Evolutionary conservation across 176 grass and related monocot genomes (phyloP).

Genomic region (Eleusine indica): DNA sequence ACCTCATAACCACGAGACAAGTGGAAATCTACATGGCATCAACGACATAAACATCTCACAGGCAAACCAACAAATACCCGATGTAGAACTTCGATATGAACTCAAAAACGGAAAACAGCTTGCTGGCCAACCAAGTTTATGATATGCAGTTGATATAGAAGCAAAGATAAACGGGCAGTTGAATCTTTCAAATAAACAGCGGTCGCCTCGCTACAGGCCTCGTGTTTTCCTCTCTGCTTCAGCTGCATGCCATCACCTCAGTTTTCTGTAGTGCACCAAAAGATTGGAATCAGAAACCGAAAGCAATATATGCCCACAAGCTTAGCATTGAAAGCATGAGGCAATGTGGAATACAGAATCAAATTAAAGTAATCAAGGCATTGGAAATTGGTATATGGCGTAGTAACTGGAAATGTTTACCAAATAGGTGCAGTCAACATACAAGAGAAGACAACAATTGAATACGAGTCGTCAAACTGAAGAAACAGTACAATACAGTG

Average conservation of each 20-base stretch:
- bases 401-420: not conserved
- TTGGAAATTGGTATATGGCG: not conserved
- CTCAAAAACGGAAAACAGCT: constrained; percentile 42
- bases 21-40: constrained; percentile 15
- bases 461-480: not conserved
- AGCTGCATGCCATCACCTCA: constrained; percentile 32
- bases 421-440: not conserved
- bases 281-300: constrained; percentile 17
- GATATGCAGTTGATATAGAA: constrained; percentile 38
- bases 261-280: constrained; percentile 45
- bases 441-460: not conserved
- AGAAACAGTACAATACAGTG: not conserved
- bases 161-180: constrained; percentile 29
- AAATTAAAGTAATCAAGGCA: not conserved
- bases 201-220: constrained; percentile 20
- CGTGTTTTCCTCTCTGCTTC: constrained; percentile 28
- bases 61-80: constrained; percentile 41
- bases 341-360: not conserved
- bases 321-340: not conserved
- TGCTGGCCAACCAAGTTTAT: constrained; percentile 33
- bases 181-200: constrained; percentile 14
- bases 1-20: not conserved
- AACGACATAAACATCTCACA: constrained; percentile 35
- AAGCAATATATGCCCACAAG: not conserved
- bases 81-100: constrained; percentile 16